A percentile compares a stretch with the other conserved stretches of the same genome.
These are phyloP conservation scores for Diatrype stigma DNA, from an alignment of 2,329 filamentous ascomycete species.

Conservation along the genomic window DNA sequence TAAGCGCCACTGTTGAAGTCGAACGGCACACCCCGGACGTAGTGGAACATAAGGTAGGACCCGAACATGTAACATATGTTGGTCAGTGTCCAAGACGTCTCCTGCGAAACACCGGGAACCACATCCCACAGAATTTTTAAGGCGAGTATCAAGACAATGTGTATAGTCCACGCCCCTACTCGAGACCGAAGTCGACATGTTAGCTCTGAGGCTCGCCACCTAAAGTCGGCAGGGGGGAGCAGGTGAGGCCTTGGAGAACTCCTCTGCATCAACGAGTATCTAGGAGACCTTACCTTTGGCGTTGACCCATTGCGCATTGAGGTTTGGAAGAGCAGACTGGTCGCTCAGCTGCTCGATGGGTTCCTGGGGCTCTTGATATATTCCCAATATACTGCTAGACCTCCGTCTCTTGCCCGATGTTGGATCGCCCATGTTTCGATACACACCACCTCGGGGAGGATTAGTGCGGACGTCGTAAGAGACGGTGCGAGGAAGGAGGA, in stretches of 20 bases:
- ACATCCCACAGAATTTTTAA: constrained; percentile 98
- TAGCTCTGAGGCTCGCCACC: not conserved
- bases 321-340: constrained; percentile 87
- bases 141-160: constrained; percentile 84
- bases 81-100: constrained; percentile 97
- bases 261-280: not conserved
- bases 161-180: constrained; percentile 93
- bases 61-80: constrained; percentile 99
- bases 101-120: constrained; percentile 91
- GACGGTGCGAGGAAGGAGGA: constrained; percentile 83
- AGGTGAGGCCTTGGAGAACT: not conserved
- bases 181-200: not conserved
- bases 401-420: constrained; percentile 77
- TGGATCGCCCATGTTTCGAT: constrained; percentile 56
- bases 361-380: constrained; percentile 96
- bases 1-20: constrained; percentile 98
- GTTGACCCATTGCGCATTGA: constrained; percentile 99
- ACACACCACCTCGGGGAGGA: constrained; percentile 56
- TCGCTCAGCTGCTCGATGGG: constrained; percentile 97
- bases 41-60: constrained; percentile 99
- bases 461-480: constrained; percentile 84
- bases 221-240: not conserved
- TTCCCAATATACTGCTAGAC: constrained; percentile 86
- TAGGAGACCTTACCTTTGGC: constrained; percentile 73
- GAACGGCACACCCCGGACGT: constrained; percentile 94